Conservation (phyloP, 305 asterid species). For the Fraxinus floribunda region DNA sequence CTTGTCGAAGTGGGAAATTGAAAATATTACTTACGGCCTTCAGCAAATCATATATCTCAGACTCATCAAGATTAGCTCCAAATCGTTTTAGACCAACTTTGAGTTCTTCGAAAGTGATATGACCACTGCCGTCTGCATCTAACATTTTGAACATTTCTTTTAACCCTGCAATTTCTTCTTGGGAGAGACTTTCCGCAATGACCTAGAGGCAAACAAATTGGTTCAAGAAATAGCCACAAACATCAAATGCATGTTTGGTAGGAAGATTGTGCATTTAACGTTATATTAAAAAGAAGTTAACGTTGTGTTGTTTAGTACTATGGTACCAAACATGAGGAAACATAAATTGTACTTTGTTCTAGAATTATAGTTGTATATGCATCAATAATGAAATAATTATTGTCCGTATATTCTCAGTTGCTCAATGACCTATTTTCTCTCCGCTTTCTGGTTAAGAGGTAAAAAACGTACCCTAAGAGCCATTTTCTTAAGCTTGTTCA, state of each 20-base stretch:
- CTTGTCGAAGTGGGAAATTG: not conserved
- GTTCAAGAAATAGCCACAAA: not conserved
- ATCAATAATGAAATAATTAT: not conserved
- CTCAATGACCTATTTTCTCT: not conserved
- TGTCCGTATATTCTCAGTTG: not conserved
- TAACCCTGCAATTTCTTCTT: slow-evolving; percentile 75
- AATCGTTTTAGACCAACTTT: slow-evolving; percentile 60
- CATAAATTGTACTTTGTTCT: not conserved
- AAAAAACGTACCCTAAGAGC: slow-evolving; percentile 59
- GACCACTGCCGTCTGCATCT: slow-evolving; percentile 53
- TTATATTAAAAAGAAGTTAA: not conserved
- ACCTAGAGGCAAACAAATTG: slow-evolving; percentile 39
- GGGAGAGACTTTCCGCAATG: slow-evolving; percentile 71
- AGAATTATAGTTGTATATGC: not conserved
- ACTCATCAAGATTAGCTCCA: slow-evolving; percentile 72
- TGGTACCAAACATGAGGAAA: not conserved
- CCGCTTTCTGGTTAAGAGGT: not conserved
- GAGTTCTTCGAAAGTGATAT: slow-evolving; percentile 73
- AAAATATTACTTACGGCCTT: slow-evolving; percentile 52
- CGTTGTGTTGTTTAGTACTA: not conserved
- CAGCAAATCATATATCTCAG: slow-evolving; percentile 64
- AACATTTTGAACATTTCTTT: slow-evolving; percentile 57
- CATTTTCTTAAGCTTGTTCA: slow-evolving; percentile 86
- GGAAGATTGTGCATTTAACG: not conserved
- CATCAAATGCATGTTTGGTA: not conserved